Evolutionary conservation across 257 asterid genomes (phyloP).

Genomic region (Gardenia jasminoides): DNA sequence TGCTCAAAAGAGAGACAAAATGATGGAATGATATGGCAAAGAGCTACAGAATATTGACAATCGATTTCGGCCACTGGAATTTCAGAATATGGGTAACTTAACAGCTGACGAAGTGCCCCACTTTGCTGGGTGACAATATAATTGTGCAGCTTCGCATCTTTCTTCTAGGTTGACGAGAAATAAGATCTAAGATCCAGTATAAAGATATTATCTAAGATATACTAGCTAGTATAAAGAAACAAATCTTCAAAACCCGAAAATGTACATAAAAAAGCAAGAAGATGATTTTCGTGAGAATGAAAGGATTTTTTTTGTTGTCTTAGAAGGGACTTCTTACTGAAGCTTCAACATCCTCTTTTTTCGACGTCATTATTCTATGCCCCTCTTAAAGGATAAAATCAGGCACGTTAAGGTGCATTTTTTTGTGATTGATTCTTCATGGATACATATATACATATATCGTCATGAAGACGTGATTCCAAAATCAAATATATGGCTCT

Average conservation of each 20-base stretch:
- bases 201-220: not conserved
- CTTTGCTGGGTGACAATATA: not conserved
- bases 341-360: not conserved
- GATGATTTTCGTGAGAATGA: not conserved
- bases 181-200: not conserved
- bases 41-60: not conserved
- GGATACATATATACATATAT: too few species aligned
- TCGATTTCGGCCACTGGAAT: not conserved
- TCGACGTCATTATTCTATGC: not conserved
- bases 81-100: not conserved
- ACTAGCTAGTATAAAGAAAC: not conserved
- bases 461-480: not conserved
- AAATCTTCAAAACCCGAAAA: not conserved
- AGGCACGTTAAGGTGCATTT: not conserved
- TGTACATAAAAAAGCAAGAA: not conserved
- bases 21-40: conserved; percentile 14
- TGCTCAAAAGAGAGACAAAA: conserved; percentile 5
- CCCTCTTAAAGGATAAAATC: not conserved
- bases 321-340: not conserved
- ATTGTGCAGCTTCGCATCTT: not conserved
- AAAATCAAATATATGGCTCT: not conserved
- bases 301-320: not conserved
- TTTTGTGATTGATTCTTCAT: not conserved
- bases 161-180: not conserved
- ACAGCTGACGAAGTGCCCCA: not conserved